Base-by-base conservation (phyloP, 2,329 filamentous ascomycete species). In the Botrytis cinerea region DNA sequence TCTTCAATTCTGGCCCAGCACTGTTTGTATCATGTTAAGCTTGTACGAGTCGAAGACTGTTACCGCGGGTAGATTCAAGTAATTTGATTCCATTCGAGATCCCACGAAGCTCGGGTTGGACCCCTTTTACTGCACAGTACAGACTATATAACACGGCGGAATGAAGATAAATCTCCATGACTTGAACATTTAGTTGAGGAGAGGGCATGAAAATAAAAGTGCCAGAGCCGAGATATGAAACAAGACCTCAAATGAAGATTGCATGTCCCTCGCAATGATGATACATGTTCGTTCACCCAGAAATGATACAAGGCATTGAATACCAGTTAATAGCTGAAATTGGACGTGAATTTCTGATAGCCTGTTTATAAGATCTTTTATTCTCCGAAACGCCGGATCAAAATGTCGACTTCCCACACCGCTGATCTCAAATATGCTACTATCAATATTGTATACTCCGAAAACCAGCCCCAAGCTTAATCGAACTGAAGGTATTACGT, bases 401-500 rank as follows among this genome's bases (percentile, higher is more conserved):
- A 66, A n/a, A 72, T 61, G 35, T 67, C 43, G 40, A 48, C 51
- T 70, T 45, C 54, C 51, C 66, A 73, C 71, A 73, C 63, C 71
- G 71, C 72, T 62, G 72, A 46, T 73, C 48, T 59, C 46, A 51
- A 45, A 61, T 69, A 72, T 68, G 66, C 48, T 51, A 66, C 60
- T 71, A 67, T 62, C 51, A 68, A 70, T 54, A 46, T 60, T 59
- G n/a, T 61, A 67, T 60, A 46, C 48, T 73, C 51, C 43, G 48
- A 64, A 59, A 46, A 22, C 68, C 48, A 64, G 45, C 59, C 43
- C 51, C 54, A 71, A 71, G 67, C 70, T 76, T 78, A 79, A 78
- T 79, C 78, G 61, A 79, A 79, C 78, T 79, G 64, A 16, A 54
- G 5, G 35, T 2, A 51, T 20, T 51, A 35, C 32, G 73, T 70